Evolutionary conservation across 164 flowering plant genomes (phyloP).

Genomic region (Annona cherimola): DNA sequence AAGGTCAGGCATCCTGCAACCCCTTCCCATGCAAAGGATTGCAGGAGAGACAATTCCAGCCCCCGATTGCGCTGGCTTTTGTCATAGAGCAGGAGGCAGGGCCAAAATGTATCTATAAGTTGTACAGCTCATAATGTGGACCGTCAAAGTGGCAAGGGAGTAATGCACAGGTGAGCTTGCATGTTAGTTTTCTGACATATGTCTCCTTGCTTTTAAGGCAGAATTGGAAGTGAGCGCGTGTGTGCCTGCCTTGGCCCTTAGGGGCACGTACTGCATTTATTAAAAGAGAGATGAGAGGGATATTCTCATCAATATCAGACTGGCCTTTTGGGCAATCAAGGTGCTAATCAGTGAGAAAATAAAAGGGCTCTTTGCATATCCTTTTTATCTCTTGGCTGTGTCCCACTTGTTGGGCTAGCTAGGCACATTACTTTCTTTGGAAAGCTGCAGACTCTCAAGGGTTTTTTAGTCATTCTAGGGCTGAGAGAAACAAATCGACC

Average conservation of each 20-base stretch:
- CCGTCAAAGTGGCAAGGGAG: background rate
- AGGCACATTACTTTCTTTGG: too few species aligned
- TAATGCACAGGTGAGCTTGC: background rate
- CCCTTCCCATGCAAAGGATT: background rate
- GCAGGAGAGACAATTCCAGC: background rate
- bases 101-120: background rate
- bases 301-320: background rate
- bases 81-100: background rate
- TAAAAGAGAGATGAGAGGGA: background rate
- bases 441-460: too few species aligned
- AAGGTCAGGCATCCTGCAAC: background rate
- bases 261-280: background rate
- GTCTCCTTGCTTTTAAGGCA: background rate
- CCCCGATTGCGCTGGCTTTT: background rate
- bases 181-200: background rate
- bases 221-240: background rate
- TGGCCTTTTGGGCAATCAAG: background rate
- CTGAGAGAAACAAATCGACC: too few species aligned
- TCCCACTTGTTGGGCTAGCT: too few species aligned
- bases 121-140: background rate
- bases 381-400: too few species aligned
- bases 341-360: background rate
- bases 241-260: background rate
- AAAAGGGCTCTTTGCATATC: too few species aligned
- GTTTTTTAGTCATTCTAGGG: too few species aligned